Conservation (phyloP, 768 basidiomycete genomes). For the Suillus subalutaceus region DNA sequence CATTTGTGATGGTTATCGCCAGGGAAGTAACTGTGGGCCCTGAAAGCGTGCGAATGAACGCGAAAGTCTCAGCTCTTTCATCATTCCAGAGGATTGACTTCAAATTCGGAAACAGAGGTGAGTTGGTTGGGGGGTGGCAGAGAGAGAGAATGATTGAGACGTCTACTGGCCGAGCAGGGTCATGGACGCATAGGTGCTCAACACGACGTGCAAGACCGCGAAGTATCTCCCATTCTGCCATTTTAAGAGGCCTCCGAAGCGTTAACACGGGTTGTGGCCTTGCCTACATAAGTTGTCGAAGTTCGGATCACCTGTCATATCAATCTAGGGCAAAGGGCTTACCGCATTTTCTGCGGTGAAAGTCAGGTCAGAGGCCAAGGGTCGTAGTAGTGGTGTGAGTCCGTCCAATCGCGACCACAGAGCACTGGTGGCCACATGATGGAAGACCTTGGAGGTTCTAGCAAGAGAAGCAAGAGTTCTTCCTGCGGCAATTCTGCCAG, state of each 20-base stretch:
- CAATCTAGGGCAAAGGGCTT: not conserved
- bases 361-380: slow-evolving; percentile 1
- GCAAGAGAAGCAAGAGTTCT: slow-evolving; percentile 17
- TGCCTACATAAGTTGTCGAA: not conserved
- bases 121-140: slow-evolving; percentile 7
- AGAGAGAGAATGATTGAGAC: slow-evolving; percentile 3
- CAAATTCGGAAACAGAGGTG: slow-evolving; percentile 10
- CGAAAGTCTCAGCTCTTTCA: slow-evolving; percentile 5
- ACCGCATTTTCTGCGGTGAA: not conserved
- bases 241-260: slow-evolving; percentile 6
- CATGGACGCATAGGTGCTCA: not conserved
- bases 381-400: slow-evolving; percentile 8
- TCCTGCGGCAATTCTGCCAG: not conserved
- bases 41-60: slow-evolving; percentile 11
- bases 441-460: slow-evolving; percentile 15
- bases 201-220: slow-evolving; percentile 8
- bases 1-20: not conserved
- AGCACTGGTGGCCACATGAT: slow-evolving; percentile 12
- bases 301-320: not conserved
- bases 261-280: not conserved
- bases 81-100: slow-evolving; percentile 7
- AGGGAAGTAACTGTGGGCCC: slow-evolving; percentile 10
- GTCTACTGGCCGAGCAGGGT: slow-evolving; percentile 3
- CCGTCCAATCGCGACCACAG: slow-evolving; percentile 11
- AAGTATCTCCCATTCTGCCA: slow-evolving; percentile 9